Base-by-base conservation (phyloP, 2,329 filamentous ascomycete genomes). In the Blastomyces percursus region DNA sequence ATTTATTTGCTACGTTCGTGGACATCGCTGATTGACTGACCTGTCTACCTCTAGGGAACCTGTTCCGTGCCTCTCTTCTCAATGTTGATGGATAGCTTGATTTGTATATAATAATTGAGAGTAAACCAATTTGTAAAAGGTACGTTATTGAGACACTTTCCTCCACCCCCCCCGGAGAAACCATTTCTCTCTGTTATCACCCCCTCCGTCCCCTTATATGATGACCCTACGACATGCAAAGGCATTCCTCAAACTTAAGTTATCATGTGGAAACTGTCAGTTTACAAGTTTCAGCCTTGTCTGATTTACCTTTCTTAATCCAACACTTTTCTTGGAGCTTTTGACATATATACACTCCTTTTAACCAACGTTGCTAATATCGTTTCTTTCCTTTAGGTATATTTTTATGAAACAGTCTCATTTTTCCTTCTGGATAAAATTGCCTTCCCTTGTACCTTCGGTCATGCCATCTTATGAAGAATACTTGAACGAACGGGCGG, bases 181-280 rank as follows among this genome's bases (percentile, higher is more conserved):
- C 57, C 57, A 51, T 65, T 63, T 60, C 59, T 55, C 55, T 52
- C 64, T 52, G 61, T 50, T 59, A 56, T 62, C 38, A 27, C 38
- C 61, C 59, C 52, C 62, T 63, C 62, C 59, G 63, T 59, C 60
- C 44, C 58, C 62, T 65, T 63, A 51, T 73, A 76, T 86, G 83
- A 85, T 85, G 83, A 85, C 80, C 74, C 75, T 75, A 78, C 75
- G 83, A 85, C 83, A 84, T 74, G 81, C 80, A 81, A 83, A 82
- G 84, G 83, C 83, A 86, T 86, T 86, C 83, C 83, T 86, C 83
- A 81, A 82, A 78, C 83, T 80, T 82, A 85, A 86, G 76, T 77
- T 75, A 78, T 74, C 75, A 80, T 85, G 83, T 85, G 80, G 83
- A 85, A 82, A 80, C 79, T 82, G 82, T 84, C 79, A 69, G 75